Percentiles rank a stretch among this genome's conserved stretches.
Evolutionary conservation across 1,284 basidiomycete genomes (phyloP).

Genomic region (Sporisorium scitamineum): DNA sequence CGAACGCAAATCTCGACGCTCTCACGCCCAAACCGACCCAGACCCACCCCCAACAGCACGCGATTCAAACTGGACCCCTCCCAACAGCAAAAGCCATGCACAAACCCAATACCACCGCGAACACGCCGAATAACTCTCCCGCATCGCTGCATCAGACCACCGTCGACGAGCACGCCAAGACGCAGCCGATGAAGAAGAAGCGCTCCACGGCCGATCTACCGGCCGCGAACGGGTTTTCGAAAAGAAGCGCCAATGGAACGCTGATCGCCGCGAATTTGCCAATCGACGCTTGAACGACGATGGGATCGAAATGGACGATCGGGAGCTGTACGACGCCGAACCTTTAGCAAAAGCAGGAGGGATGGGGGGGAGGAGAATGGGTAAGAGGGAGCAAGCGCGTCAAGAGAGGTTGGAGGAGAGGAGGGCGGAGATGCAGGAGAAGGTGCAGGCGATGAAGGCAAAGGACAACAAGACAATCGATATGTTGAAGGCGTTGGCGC

Average conservation of each 20-base stretch:
- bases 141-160: conserved; percentile 2
- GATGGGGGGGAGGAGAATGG: conserved; percentile 9
- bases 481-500: conserved; percentile 50
- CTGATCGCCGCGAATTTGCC: conserved; percentile 47
- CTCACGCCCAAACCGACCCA: conserved; percentile 8
- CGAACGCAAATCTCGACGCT: conserved; percentile 30
- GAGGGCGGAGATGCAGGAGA: conserved; percentile 31
- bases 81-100: conserved; percentile 3
- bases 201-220: conserved; percentile 38
- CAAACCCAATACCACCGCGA: conserved; percentile 24
- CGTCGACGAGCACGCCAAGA: conserved; percentile 9
- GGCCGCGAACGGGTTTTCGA: conserved; percentile 54
- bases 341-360: conserved; percentile 9
- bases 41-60: neutral
- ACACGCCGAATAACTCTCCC: conserved; percentile 10
- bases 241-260: conserved; percentile 26
- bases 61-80: conserved; percentile 29
- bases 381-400: conserved; percentile 18
- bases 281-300: conserved; percentile 40
- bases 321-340: conserved; percentile 37
- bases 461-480: conserved; percentile 55
- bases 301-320: conserved; percentile 52
- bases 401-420: conserved; percentile 23
- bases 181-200: conserved; percentile 15
- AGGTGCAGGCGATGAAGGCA: conserved; percentile 30